A percentile compares a stretch with the other conserved stretches of the same genome.
phyloP scores from a whole-genome alignment of 768 basidiomycete genomes.

The Hericium coralloides region DNA sequence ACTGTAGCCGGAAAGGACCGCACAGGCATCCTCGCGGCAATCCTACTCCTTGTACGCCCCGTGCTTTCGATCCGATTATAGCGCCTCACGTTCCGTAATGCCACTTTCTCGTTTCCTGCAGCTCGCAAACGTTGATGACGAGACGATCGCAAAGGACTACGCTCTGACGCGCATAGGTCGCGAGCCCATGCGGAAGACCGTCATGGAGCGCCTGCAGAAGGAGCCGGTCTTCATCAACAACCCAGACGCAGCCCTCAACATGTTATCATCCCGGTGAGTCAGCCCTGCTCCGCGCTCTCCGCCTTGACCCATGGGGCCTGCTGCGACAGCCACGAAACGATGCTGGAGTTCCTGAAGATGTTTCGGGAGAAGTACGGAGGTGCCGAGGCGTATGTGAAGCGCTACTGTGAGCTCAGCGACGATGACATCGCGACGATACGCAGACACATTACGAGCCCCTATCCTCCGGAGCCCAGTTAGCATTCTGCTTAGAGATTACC shows the following conservation, averaged over 20 bases:
- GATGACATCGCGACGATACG: constrained; percentile 55
- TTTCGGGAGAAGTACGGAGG: constrained; percentile 60
- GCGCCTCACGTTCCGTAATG: not conserved
- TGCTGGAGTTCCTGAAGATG: constrained; percentile 60
- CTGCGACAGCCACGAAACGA: constrained; percentile 53
- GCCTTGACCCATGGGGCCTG: not conserved
- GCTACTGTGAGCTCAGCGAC: constrained; percentile 47
- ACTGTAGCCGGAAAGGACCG: constrained; percentile 68
- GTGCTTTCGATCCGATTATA: not conserved
- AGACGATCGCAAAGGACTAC: constrained; percentile 62
- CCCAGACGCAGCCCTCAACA: constrained; percentile 68
- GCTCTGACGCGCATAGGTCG: constrained; percentile 71
- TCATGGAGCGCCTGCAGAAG: constrained; percentile 57
- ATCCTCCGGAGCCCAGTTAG: too few species aligned
- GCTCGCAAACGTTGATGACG: constrained; percentile 67
- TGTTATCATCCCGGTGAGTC: constrained; percentile 72
- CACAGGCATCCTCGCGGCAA: constrained; percentile 68
- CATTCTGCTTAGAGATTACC: too few species aligned
- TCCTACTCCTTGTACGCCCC: constrained; percentile 52
- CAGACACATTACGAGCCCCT: constrained; percentile 32
- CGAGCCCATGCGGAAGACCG: constrained; percentile 64
- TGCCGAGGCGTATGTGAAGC: constrained; percentile 51
- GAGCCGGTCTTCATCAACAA: constrained; percentile 70
- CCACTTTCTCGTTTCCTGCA: constrained; percentile 19
- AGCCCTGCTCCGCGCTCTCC: not conserved